phyloP scores from a whole-genome alignment of 2,329 filamentous ascomycete species.

The Phaeosphaeria sp. region DNA sequence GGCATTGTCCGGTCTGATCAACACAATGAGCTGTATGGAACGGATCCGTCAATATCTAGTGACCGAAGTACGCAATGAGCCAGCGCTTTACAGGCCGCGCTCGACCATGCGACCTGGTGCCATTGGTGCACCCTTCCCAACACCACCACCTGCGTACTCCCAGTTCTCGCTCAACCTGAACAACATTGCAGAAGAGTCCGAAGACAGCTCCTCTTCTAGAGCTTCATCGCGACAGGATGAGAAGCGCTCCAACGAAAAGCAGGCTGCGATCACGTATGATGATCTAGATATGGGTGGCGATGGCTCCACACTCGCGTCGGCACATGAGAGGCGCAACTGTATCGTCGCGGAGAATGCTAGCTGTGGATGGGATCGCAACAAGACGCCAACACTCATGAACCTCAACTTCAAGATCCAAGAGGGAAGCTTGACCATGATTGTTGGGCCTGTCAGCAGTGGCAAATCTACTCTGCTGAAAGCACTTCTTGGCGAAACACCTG shows the following conservation, averaged over 20 bases:
- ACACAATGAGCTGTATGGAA: conserved; percentile 19
- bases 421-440: conserved; percentile 10
- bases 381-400: conserved; percentile 3
- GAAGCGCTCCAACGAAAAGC: background rate
- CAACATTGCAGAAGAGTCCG: background rate
- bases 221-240: background rate
- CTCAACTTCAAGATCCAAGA: conserved; percentile 9
- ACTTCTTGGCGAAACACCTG: conserved; percentile 18
- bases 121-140: background rate
- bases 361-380: conserved; percentile 15
- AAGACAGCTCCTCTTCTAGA: background rate
- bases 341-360: conserved; percentile 16
- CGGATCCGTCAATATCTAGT: conserved; percentile 18
- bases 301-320: conserved; percentile 9
- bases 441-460: conserved; percentile 18
- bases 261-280: background rate
- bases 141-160: background rate
- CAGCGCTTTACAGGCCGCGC: conserved; percentile 2
- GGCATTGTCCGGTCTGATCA: conserved; percentile 15
- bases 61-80: conserved; percentile 8
- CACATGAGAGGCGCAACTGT: conserved; percentile 8
- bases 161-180: conserved; percentile 1
- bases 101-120: background rate
- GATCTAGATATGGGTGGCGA: conserved; percentile 9
- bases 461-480: conserved; percentile 46